These are phyloP conservation scores for Copromyces sp. DNA, from an alignment of 495 filamentous ascomycete species.

Conservation along the genomic window DNA sequence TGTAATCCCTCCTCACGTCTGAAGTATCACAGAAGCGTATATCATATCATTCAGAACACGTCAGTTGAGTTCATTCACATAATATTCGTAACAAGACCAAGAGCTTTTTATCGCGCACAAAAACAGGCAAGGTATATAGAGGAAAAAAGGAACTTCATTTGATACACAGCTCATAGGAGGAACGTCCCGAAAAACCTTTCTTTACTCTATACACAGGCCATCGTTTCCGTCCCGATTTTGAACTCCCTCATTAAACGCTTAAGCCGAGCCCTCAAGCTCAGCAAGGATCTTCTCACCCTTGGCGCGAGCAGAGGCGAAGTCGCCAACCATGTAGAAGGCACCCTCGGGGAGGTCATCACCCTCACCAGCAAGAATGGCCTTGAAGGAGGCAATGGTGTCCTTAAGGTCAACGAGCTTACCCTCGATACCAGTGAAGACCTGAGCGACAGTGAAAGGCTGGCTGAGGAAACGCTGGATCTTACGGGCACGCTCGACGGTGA, in stretches of 20 bases:
- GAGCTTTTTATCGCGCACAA: neutral
- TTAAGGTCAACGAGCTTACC: slow-evolving; percentile 94
- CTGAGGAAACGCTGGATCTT: slow-evolving; percentile 99
- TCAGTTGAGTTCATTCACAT: neutral
- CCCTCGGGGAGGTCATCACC: slow-evolving; percentile 91
- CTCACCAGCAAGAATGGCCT: slow-evolving; percentile 92
- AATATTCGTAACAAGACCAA: neutral
- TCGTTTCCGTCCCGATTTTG: slow-evolving; percentile 23
- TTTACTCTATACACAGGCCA: slow-evolving; percentile 30
- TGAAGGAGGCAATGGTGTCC: slow-evolving; percentile 95
- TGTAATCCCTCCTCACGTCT: too few species aligned
- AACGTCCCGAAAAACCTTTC: slow-evolving; percentile 21
- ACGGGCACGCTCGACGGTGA: slow-evolving; percentile 99
- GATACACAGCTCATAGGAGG: slow-evolving; percentile 34
- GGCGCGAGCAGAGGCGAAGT: slow-evolving; percentile 80
- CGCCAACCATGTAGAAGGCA: slow-evolving; percentile 98
- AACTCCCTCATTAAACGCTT: slow-evolving; percentile 46
- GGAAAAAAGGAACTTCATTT: slow-evolving; percentile 12
- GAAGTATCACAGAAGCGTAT: neutral
- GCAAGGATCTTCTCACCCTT: slow-evolving; percentile 99
- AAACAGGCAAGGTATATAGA: slow-evolving; percentile 1
- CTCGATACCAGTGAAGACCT: slow-evolving; percentile 99
- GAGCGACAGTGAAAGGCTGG: slow-evolving; percentile 97
- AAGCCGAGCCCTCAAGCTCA: slow-evolving; percentile 57
- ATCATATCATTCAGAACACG: neutral